These are phyloP conservation scores for Populus alba DNA, from an alignment of 345 rosid species.

Conservation along the genomic window DNA sequence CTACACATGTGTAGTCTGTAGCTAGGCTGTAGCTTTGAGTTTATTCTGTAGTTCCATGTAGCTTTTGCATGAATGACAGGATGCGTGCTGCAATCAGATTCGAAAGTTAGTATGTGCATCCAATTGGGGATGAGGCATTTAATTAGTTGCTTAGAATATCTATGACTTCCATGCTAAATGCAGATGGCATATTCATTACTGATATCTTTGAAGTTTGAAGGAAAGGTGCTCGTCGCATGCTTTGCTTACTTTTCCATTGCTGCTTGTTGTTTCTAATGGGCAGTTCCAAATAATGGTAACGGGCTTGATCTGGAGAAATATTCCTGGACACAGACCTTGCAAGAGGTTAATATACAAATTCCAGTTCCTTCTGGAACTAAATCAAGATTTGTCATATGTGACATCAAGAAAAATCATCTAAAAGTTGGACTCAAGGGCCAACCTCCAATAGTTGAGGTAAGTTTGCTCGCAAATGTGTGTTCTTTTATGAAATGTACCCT, in stretches of 20 bases:
- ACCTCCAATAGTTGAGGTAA: slow-evolving; percentile 78
- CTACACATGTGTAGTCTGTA: background rate
- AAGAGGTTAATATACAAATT: slow-evolving; percentile 68
- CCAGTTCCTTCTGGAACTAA: slow-evolving; percentile 81
- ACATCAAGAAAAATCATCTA: slow-evolving; percentile 78
- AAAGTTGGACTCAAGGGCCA: slow-evolving; percentile 87
- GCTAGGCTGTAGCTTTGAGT: background rate
- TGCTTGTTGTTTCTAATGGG: background rate
- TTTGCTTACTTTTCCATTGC: background rate
- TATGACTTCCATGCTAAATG: background rate
- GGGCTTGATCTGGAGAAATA: slow-evolving; percentile 85
- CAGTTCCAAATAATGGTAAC: slow-evolving; percentile 87
- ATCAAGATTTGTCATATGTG: slow-evolving; percentile 62
- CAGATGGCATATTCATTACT: background rate
- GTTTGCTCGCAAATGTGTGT: slow-evolving; percentile 15
- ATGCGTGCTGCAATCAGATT: background rate
- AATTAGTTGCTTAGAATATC: background rate
- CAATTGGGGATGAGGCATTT: background rate
- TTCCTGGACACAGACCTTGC: slow-evolving; percentile 86
- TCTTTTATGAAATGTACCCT: background rate
- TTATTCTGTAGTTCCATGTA: background rate
- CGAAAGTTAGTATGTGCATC: background rate
- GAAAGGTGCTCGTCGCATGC: background rate
- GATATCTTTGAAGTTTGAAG: background rate
- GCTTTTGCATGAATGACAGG: background rate